Base-by-base conservation (phyloP, 192 early-diverging fungal species). In the Rhizoclosmatium sp. region DNA sequence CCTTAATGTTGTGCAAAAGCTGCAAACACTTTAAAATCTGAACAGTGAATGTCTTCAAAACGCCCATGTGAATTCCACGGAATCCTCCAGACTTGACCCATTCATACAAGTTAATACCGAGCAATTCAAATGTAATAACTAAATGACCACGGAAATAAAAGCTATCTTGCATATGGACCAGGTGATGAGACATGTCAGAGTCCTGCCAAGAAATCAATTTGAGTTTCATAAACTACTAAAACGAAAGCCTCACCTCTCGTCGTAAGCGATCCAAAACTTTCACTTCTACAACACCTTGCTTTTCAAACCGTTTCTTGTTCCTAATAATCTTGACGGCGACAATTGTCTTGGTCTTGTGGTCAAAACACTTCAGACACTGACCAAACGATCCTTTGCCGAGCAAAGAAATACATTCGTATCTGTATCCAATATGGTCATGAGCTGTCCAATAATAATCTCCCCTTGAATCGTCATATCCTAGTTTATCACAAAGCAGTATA, bases 301-400 rank as follows among this genome's bases (percentile, higher is more conserved):
- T 93, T 85, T 98, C 95, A 87, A 99, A 99, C 49, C 97, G 90
- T 81, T 94, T 95, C 90, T 97, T 97, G 87, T 99, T 99, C 59
- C 96, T 85, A 65, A 99, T 99, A 64, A 99, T 94, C 85, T 99
- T 99, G 60, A 99, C 87, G 7, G 97, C 97, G 42, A 95, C 93
- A 69, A 92, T 87, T 45, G 89, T 85, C 47, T 94, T 95, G 0
- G 92, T 92, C 79, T 95, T 96, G 87, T 99, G 97, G 84, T 99
- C 97, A 75, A 91, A 92, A 75, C 95, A 96, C 65, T 95, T 95
- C 75, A 95, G 85, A 3, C 97, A 96, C 75, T 98, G 96, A 12
- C 97, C 97, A 83, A 99, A 99, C 16, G 95, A 94, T 9, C 95
- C 95, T 82, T 98, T 96, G 61, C 97, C 97, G 51, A 99, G 83